phyloP scores from a whole-genome alignment of 2,329 filamentous ascomycete species.

The Ascochyta koolunga region DNA sequence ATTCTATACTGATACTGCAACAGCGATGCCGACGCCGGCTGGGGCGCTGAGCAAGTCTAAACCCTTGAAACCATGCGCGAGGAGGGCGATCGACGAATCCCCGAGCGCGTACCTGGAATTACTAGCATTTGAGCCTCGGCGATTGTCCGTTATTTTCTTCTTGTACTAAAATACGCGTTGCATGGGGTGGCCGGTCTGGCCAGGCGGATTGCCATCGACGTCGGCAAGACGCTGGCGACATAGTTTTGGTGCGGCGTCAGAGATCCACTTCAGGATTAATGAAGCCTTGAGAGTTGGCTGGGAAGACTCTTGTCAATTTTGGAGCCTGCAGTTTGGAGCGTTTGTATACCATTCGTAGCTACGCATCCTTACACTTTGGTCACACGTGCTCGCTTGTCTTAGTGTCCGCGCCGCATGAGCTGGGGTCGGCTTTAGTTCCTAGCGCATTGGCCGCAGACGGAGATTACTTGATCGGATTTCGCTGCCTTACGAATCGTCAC shows the following conservation, averaged over 20 bases:
- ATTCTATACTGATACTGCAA: slow-evolving; percentile 9
- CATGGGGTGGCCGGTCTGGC: slow-evolving; percentile 15
- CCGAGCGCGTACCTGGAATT: slow-evolving; percentile 12
- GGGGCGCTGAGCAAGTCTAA: slow-evolving; percentile 61
- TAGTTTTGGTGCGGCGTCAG: not conserved
- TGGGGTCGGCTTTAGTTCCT: slow-evolving; percentile 7
- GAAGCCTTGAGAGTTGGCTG: not conserved
- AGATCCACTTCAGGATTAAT: not conserved
- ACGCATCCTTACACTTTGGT: not conserved
- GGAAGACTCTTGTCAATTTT: not conserved
- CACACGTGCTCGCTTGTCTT: slow-evolving; percentile 29
- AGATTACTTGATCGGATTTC: slow-evolving; percentile 7
- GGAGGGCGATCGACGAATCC: slow-evolving; percentile 39
- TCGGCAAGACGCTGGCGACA: slow-evolving; percentile 2
- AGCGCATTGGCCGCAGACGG: slow-evolving; percentile 4
- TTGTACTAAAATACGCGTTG: slow-evolving; percentile 23
- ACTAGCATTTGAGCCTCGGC: slow-evolving; percentile 12
- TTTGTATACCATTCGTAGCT: slow-evolving; percentile 20
- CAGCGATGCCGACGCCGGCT: slow-evolving; percentile 59
- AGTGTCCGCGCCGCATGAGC: slow-evolving; percentile 31
- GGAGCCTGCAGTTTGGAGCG: not conserved
- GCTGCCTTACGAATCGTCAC: not conserved
- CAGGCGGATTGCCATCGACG: slow-evolving; percentile 4
- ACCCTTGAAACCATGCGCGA: slow-evolving; percentile 1
- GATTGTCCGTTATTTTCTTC: slow-evolving; percentile 8